Evolutionary conservation across 441 rosid species (phyloP), one percentile per base, ranked within the genome.

Genomic region (Adansonia madagascariensis): DNA sequence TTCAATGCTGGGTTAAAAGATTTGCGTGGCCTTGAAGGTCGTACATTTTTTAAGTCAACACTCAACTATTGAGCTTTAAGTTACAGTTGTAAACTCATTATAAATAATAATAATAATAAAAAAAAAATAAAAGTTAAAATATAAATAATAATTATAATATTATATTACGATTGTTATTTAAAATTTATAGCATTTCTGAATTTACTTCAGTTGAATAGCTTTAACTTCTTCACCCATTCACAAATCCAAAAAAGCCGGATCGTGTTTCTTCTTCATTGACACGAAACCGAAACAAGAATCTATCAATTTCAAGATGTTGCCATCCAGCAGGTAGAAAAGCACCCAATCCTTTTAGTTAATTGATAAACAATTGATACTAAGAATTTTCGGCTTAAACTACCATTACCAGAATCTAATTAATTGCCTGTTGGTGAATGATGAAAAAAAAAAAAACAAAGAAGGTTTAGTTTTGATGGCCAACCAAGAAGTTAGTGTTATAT

Each of bases 261-360:
- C 84, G 2, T 79, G 85, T 49, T 80, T 44, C 77, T 27, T 80
- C 79, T 74, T 78, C 73, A 15, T 61, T 31, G 70, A 43, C 64
- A 79, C 65, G 78, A 11, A 73, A 60, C 22, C 22, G 1, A 39
- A 39, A 5, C 43, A 8, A 6, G 41, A 27, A 27, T 27, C 35
- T 27, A 27, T 27, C 35, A 2, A 27, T 27, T 27, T 27, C 35
- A 27, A 27, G 35, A 27, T 27, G 35, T 27, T 27, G 35, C 35
- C 35, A 27, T 27, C 35, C 35, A 27, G 35, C 35, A 27, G 52
- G 49, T 22, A 39, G 17, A 39, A 39, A 63, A 15, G 2, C 10
- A 67, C 12, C 24, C 24, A 53, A 18, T 31, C 10, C 20, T 75
- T 64, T 3, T 6, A 44, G 47, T 44, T 17, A 55, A 55, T 55